Percentiles rank a stretch among this genome's conserved stretches.
phyloP scores from a whole-genome alignment of 805 yeast species.

The Diddensiella transvaalensis region DNA sequence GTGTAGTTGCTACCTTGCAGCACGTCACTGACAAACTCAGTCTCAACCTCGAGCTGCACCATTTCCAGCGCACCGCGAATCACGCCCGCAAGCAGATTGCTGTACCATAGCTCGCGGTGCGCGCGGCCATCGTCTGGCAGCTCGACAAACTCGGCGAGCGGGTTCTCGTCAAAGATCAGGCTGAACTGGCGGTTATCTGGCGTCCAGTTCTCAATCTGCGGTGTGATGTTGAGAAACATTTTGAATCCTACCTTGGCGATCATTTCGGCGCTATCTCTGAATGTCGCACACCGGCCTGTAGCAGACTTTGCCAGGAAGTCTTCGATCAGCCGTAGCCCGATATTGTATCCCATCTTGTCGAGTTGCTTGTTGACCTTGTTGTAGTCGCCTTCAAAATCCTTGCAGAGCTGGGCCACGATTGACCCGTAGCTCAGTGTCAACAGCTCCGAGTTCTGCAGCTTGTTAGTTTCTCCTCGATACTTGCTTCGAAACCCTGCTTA shows the following conservation, averaged over 20 bases:
- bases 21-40: constrained; percentile 70
- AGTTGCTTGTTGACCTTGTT: constrained; percentile 75
- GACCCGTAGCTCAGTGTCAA: constrained; percentile 95
- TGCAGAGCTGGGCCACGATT: constrained; percentile 84
- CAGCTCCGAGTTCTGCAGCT: constrained; percentile 85
- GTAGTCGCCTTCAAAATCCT: constrained; percentile 75
- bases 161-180: constrained; percentile 75
- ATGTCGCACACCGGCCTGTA: constrained; percentile 72
- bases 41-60: constrained; percentile 89
- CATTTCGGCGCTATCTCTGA: constrained; percentile 84
- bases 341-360: constrained; percentile 92
- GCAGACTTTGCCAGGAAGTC: constrained; percentile 89
- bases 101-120: constrained; percentile 79
- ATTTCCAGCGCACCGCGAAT: constrained; percentile 87
- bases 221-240: constrained; percentile 78
- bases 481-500: too few relatives aligned
- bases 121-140: constrained; percentile 77
- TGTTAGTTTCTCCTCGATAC: constrained; percentile 10
- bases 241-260: constrained; percentile 86
- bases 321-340: constrained; percentile 86
- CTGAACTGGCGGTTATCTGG: constrained; percentile 71
- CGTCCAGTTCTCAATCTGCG: constrained; percentile 72
- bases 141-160: constrained; percentile 92
- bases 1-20: constrained; percentile 80
- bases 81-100: constrained; percentile 86